Conservation (phyloP, 768 basidiomycete species). For the Russula sp. region DNA sequence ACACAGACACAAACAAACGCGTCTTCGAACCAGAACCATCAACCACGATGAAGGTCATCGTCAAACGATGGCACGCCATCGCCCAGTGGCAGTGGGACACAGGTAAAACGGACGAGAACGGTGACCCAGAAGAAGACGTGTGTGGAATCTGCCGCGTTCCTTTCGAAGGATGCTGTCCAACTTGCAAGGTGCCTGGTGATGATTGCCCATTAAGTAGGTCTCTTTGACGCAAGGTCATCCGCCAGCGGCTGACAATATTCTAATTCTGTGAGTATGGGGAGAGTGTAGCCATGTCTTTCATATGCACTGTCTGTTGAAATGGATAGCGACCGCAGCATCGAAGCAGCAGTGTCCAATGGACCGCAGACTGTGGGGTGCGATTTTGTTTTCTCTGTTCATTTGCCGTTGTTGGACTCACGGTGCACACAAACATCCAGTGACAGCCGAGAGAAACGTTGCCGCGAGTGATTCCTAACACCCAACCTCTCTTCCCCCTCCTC, state of each 20-base stretch:
- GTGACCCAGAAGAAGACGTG: conserved; percentile 56
- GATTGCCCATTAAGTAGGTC: conserved; percentile 84
- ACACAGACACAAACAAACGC: conserved; percentile 22
- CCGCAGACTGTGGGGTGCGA: conserved; percentile 82
- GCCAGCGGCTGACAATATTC: neutral
- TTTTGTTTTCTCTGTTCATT: neutral
- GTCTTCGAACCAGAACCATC: conserved; percentile 1
- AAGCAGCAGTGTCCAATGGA: conserved; percentile 99
- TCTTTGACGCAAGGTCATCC: neutral
- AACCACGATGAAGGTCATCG: conserved; percentile 61
- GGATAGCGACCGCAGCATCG: conserved; percentile 83
- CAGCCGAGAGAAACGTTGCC: conserved; percentile 47
- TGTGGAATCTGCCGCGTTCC: conserved; percentile 89
- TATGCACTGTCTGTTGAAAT: conserved; percentile 96
- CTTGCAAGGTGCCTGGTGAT: conserved; percentile 95
- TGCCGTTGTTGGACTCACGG: neutral
- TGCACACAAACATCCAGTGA: conserved; percentile 31
- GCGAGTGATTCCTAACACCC: conserved; percentile 10
- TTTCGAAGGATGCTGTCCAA: conserved; percentile 92
- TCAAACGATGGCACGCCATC: conserved; percentile 84
- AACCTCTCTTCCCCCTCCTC: neutral
- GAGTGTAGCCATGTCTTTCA: conserved; percentile 97
- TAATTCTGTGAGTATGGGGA: conserved; percentile 74
- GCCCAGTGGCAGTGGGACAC: conserved; percentile 87
- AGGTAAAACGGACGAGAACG: conserved; percentile 38